These are phyloP conservation scores for Jacaranda copaia DNA, from an alignment of 257 asterid genomes.

Conservation along the genomic window DNA sequence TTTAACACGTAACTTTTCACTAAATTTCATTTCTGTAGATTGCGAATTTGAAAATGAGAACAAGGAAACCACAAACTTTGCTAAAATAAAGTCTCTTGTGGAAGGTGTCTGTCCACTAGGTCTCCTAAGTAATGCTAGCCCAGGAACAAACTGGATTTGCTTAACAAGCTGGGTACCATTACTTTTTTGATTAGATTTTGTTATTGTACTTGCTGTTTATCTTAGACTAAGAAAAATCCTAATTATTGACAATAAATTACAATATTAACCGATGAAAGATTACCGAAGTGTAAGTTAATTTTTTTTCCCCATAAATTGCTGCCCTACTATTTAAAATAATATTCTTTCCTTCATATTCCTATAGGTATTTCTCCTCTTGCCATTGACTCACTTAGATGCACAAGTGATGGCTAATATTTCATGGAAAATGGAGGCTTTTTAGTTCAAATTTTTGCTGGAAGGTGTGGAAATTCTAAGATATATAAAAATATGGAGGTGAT, in stretches of 20 bases:
- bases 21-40: slow-evolving; percentile 53
- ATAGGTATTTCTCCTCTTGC: no score
- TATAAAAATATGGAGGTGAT: no score
- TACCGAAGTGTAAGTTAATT: slow-evolving; percentile 9
- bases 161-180: no score
- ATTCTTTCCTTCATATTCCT: neutral
- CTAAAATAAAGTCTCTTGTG: slow-evolving; percentile 79
- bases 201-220: no score
- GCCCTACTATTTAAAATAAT: neutral
- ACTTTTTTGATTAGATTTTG: slow-evolving; percentile 1
- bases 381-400: no score
- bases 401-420: no score
- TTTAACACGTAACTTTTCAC: neutral
- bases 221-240: slow-evolving; percentile 25
- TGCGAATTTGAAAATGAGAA: slow-evolving; percentile 64
- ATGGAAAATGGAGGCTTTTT: no score
- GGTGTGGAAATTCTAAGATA: neutral
- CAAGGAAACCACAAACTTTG: slow-evolving; percentile 65
- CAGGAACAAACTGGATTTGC: neutral
- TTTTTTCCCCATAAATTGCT: neutral
- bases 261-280: slow-evolving; percentile 26
- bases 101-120: slow-evolving; percentile 73
- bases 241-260: slow-evolving; percentile 35
- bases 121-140: slow-evolving; percentile 59
- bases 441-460: neutral